Evolutionary conservation across 352 stramenopile species (phyloP), one percentile per base, ranked within the genome.

Genomic region (Phytophthora constricta): DNA sequence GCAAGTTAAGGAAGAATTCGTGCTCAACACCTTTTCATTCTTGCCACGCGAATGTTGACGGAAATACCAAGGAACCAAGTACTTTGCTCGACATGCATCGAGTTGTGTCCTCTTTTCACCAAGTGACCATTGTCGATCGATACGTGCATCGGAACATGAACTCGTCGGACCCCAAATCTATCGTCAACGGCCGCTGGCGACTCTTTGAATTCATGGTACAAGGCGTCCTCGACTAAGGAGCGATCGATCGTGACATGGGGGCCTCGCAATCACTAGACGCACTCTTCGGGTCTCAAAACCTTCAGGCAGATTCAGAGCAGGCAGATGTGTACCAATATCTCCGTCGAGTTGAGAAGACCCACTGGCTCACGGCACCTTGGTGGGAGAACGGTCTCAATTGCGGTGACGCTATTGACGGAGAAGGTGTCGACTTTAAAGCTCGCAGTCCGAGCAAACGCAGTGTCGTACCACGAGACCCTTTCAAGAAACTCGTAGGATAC

Each of bases 281-380:
- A 41, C 77, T 90, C 62, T 88, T 90, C 64, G 69, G 65, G 27
- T 62, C 71, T 13, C 58, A 55, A 20, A 68, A 49, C n/a, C 14
- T 54, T n/a, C 63, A 76, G 25, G 45, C 48, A 4, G 65, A 79
- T 33, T 72, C 68, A 27, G 77, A 83, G 49, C 68, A 72, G 41
- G 69, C 76, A 33, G 75, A 90, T 28, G 60, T 81, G 49, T 74
- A 81, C 33, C 60, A 71, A 25, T 77, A 86, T 52, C 34, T 90
- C 25, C 73, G 67, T 39, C 71, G 68, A 20, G 70, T 80, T 16
- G 81, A 90, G 45, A 72, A 70, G 20, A 62, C 57, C 5, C 58
- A 86, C 20, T 88, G 81, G 81, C 60, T 79, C 25, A 56, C 56
- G 1, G 47, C 59, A 11, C 79, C 79, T 0, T 71, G 64, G 68